These are phyloP conservation scores for Leishmania mexicana DNA, from an alignment of 208 protist species.

Conservation along the genomic window DNA sequence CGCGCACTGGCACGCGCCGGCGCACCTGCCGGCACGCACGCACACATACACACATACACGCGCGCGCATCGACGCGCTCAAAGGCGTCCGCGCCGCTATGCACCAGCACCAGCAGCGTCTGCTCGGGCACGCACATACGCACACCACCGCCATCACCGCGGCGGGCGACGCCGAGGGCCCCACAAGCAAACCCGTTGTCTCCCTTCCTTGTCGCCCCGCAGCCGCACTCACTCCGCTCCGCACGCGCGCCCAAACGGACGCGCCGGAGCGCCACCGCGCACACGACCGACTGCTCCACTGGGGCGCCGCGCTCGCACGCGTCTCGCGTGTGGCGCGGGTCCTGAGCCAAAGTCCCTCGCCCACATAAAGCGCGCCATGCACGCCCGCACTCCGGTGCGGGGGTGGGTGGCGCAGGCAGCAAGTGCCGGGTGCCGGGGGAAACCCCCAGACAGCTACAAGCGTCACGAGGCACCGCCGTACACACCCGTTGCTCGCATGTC, in stretches of 20 bases:
- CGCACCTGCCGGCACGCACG: slow-evolving; percentile 1
- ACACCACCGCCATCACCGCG: slow-evolving; percentile 23
- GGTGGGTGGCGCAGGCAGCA: slow-evolving; percentile 37
- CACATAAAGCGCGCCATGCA: slow-evolving; percentile 19
- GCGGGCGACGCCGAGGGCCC: slow-evolving; percentile 17
- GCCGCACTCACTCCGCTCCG: slow-evolving; percentile 18
- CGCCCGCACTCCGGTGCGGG: slow-evolving; percentile 7
- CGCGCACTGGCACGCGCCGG: slow-evolving; percentile 14
- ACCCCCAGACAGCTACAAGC: slow-evolving; percentile 15
- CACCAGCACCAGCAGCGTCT: slow-evolving; percentile 12
- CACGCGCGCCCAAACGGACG: neutral
- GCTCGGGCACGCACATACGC: slow-evolving; percentile 10
- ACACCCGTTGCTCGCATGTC: slow-evolving; percentile 32
- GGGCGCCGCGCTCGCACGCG: slow-evolving; percentile 24
- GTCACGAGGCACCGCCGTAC: slow-evolving; percentile 37
- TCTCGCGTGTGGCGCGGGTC: slow-evolving; percentile 37
- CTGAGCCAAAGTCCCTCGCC: slow-evolving; percentile 79
- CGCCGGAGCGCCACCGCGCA: slow-evolving; percentile 21
- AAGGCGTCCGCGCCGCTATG: slow-evolving; percentile 7
- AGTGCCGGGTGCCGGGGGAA: slow-evolving; percentile 59
- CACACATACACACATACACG: slow-evolving; percentile 2
- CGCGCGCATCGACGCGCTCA: slow-evolving; percentile 5
- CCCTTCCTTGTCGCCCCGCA: slow-evolving; percentile 21
- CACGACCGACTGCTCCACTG: slow-evolving; percentile 30
- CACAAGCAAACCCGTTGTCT: slow-evolving; percentile 62